A percentile compares a stretch with the other conserved stretches of the same genome.
phyloP scores from a whole-genome alignment of 495 filamentous ascomycete genomes.

The Daldinia grandis region DNA sequence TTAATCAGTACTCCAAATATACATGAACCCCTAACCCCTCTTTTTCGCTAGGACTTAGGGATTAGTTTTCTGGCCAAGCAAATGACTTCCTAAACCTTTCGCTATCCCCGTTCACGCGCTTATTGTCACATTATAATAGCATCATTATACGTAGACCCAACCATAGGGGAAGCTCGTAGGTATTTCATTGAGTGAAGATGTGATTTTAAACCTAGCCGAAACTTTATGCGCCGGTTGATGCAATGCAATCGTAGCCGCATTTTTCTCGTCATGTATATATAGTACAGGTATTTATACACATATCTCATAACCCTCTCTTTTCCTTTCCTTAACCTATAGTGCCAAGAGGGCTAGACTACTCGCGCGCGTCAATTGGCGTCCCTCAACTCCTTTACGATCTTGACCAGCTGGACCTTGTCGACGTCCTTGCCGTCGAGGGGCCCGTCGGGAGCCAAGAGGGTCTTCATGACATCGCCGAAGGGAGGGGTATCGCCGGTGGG shows the following conservation, averaged over 20 bases:
- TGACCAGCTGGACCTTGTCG: slow-evolving; percentile 47
- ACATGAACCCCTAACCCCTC: background rate
- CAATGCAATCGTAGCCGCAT: slow-evolving; percentile 8
- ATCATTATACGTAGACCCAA: background rate
- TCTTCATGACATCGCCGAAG: slow-evolving; percentile 51
- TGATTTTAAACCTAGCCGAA: slow-evolving; percentile 4
- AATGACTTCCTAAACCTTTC: background rate
- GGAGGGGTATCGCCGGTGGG: slow-evolving; percentile 17
- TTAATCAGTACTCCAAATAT: slow-evolving; percentile 8
- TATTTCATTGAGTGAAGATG: slow-evolving; percentile 30
- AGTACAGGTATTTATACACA: slow-evolving; percentile 11
- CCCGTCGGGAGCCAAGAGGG: slow-evolving; percentile 46
- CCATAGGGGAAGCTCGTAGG: background rate
- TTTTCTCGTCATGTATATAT: slow-evolving; percentile 5
- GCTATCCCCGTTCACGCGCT: background rate
- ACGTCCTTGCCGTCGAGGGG: slow-evolving; percentile 51
- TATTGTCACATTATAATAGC: background rate
- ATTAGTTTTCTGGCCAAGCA: background rate
- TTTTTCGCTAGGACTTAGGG: background rate
- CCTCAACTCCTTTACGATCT: slow-evolving; percentile 45
- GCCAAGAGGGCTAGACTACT: background rate
- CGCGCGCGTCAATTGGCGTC: background rate
- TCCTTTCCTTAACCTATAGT: background rate
- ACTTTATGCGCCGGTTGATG: slow-evolving; percentile 22
- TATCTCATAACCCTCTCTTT: background rate